Conservation (phyloP, 2,329 filamentous ascomycete genomes). For the Exophiala bonariae region DNA sequence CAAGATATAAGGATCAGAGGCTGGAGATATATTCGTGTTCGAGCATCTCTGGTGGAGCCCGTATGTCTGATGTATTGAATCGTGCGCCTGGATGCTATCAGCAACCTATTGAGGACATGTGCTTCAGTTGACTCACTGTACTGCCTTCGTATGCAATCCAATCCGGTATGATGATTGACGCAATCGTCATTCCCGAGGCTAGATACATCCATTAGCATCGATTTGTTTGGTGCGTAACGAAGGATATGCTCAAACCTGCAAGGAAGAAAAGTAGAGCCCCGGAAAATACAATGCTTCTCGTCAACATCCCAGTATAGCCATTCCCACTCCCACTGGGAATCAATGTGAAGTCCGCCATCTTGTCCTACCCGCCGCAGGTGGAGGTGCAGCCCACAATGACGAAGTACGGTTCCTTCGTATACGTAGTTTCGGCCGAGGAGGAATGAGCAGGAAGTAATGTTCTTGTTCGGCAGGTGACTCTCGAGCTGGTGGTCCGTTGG, state of each 20-base stretch:
- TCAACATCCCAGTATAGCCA: slow-evolving; percentile 50
- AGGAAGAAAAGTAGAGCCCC: slow-evolving; percentile 46
- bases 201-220: slow-evolving; percentile 3
- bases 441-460: too few relatives aligned
- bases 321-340: slow-evolving; percentile 42
- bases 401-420: too few relatives aligned
- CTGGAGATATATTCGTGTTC: slow-evolving; percentile 22
- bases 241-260: slow-evolving; percentile 35
- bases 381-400: neutral
- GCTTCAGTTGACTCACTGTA: slow-evolving; percentile 34
- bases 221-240: neutral
- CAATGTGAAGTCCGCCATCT: slow-evolving; percentile 43
- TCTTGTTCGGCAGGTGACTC: too few relatives aligned
- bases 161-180: slow-evolving; percentile 47
- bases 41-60: slow-evolving; percentile 78
- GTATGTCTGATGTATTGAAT: slow-evolving; percentile 63
- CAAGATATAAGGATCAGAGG: slow-evolving; percentile 57
- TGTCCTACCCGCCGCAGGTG: slow-evolving; percentile 10
- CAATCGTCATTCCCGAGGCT: slow-evolving; percentile 47
- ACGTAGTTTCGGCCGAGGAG: too few relatives aligned
- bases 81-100: slow-evolving; percentile 30
- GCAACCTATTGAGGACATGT: neutral
- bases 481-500: too few relatives aligned
- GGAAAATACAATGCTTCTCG: slow-evolving; percentile 50
- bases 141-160: slow-evolving; percentile 50